These are phyloP conservation scores for Triglochin maritima DNA, from an alignment of 106 monocot species.

Conservation along the genomic window DNA sequence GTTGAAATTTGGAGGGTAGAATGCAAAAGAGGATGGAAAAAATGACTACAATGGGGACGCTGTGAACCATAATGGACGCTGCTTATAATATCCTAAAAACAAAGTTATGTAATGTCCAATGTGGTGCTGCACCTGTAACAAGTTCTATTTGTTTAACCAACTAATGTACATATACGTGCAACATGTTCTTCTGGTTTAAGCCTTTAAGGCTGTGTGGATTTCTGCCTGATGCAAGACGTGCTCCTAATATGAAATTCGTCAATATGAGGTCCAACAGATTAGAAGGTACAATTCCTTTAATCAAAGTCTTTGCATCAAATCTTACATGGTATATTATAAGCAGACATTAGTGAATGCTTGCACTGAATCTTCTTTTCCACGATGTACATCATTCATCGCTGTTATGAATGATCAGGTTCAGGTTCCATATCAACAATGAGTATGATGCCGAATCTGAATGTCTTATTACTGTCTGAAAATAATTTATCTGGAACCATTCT, in stretches of 20 bases:
- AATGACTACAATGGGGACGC: no score
- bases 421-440: neutral
- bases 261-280: neutral
- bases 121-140: no score
- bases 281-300: neutral
- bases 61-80: no score
- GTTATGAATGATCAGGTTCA: neutral
- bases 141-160: no score
- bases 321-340: no score
- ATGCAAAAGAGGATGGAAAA: no score
- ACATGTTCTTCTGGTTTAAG: no score
- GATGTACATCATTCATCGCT: neutral
- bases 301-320: neutral
- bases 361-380: neutral
- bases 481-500: neutral
- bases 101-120: no score
- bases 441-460: conserved; percentile 1
- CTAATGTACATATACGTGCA: no score
- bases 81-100: no score
- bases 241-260: neutral
- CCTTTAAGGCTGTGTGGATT: no score
- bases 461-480: neutral
- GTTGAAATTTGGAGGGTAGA: no score
- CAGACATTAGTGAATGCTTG: neutral
- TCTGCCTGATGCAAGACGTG: neutral